Conservation (phyloP, 371 early-diverging fungal species). For the Apophysomyces variabilis region DNA sequence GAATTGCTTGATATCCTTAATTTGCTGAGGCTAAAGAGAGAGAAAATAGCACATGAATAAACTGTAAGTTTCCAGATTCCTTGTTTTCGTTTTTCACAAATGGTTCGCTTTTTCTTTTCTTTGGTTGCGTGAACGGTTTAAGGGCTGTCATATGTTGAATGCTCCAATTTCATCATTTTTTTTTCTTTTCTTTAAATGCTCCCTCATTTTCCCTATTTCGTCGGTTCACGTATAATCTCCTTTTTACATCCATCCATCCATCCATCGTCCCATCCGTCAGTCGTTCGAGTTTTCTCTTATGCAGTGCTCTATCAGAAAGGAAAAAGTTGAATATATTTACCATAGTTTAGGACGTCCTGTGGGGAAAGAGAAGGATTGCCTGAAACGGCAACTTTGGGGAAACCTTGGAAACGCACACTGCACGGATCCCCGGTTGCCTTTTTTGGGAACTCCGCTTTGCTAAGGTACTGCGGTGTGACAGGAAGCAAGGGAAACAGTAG, state of each 20-base stretch:
- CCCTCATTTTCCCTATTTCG: no score
- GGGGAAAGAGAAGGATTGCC: background rate
- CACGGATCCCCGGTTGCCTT: background rate
- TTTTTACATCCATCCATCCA: slow-evolving; percentile 11
- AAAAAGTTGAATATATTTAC: background rate
- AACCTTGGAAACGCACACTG: no score
- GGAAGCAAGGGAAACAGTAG: no score
- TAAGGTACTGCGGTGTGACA: background rate
- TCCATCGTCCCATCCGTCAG: background rate
- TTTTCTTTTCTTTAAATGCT: no score
- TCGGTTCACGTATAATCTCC: background rate
- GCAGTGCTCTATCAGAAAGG: background rate
- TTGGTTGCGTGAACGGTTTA: background rate
- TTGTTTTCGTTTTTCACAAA: no score
- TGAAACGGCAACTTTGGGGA: background rate
- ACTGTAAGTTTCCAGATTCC: background rate
- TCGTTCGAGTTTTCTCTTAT: no score
- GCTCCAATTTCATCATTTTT: no score
- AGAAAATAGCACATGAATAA: background rate
- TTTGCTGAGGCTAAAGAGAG: slow-evolving; percentile 87
- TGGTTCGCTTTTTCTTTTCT: no score
- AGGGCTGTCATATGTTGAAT: background rate
- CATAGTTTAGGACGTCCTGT: slow-evolving; percentile 1
- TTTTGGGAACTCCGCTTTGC: background rate
- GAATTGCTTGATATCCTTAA: slow-evolving; percentile 98